Evolutionary conservation across 2,329 filamentous ascomycete species (phyloP).

Genomic region (Claviceps sp.): DNA sequence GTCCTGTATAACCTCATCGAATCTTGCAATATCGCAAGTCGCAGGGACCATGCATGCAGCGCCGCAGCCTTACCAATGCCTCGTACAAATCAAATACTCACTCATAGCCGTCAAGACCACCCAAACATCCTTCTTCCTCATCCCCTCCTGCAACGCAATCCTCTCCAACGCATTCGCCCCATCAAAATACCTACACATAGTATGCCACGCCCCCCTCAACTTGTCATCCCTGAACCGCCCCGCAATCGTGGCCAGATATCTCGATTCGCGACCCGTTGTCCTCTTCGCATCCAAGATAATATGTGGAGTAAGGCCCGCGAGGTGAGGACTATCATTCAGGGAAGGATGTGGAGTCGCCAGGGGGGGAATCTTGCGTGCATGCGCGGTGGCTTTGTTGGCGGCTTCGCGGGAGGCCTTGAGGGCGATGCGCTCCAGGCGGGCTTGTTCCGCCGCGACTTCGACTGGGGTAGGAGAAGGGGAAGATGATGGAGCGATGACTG

Average conservation of each 20-base stretch:
- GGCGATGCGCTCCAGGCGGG: constrained; percentile 46
- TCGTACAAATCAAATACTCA: constrained; percentile 52
- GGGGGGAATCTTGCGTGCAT: constrained; percentile 37
- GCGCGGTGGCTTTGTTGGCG: constrained; percentile 41
- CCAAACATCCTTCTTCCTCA: constrained; percentile 76
- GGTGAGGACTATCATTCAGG: constrained; percentile 41
- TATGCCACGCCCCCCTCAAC: constrained; percentile 54
- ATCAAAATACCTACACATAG: constrained; percentile 76
- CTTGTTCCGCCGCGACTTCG: constrained; percentile 45
- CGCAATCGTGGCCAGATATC: constrained; percentile 52
- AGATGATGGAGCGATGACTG: too few relatives aligned
- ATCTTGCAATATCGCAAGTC: too few relatives aligned
- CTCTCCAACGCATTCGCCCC: constrained; percentile 75
- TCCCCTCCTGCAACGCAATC: constrained; percentile 69
- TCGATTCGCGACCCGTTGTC: constrained; percentile 63
- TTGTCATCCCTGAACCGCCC: constrained; percentile 41
- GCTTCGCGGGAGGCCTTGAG: constrained; percentile 40
- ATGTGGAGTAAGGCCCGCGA: constrained; percentile 45
- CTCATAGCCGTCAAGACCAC: constrained; percentile 49
- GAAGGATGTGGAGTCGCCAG: constrained; percentile 40
- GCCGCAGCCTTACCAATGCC: constrained; percentile 46
- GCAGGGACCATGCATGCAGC: too few relatives aligned
- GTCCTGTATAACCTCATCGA: too few relatives aligned
- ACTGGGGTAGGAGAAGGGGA: constrained; percentile 8
- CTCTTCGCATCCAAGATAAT: constrained; percentile 68